Conservation (phyloP, 768 basidiomycete species). For the Phanerochaete carnosa region DNA sequence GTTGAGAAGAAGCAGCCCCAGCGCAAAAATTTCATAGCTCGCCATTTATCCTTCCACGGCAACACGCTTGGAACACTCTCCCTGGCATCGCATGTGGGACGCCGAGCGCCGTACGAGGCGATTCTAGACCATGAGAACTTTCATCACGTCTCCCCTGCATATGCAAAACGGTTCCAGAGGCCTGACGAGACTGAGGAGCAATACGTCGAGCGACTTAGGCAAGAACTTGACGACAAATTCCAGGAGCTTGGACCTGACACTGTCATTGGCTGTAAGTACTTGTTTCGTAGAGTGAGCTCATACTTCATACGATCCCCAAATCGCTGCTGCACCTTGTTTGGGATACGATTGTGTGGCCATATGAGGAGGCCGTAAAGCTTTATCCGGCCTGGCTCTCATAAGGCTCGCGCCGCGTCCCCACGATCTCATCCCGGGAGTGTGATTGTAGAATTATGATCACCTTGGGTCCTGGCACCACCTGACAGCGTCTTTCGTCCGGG, state of each 20-base stretch:
- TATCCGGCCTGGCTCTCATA: too few species aligned
- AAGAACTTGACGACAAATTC: slow-evolving; percentile 86
- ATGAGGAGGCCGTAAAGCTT: too few species aligned
- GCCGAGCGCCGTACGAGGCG: slow-evolving; percentile 65
- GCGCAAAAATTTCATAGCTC: slow-evolving; percentile 76
- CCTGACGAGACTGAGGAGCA: slow-evolving; percentile 70
- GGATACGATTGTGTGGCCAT: too few species aligned
- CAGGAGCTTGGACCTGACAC: slow-evolving; percentile 77
- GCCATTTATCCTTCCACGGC: slow-evolving; percentile 80
- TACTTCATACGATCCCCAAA: too few species aligned
- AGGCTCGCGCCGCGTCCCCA: too few species aligned
- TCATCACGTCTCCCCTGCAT: slow-evolving; percentile 87
- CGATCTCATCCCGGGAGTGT: too few species aligned
- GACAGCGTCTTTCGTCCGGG: too few species aligned
- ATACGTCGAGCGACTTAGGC: slow-evolving; percentile 72
- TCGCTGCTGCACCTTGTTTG: too few species aligned
- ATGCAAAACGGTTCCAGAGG: slow-evolving; percentile 73
- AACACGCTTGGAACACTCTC: slow-evolving; percentile 74
- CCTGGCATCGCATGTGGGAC: slow-evolving; percentile 60
- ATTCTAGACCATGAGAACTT: slow-evolving; percentile 65
- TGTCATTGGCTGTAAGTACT: slow-evolving; percentile 69
- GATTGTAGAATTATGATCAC: too few species aligned
- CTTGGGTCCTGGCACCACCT: too few species aligned
- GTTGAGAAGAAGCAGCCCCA: slow-evolving; percentile 65
- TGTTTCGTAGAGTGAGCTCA: too few species aligned